Evolutionary conservation across 306 rosid genomes (phyloP).

Genomic region (Acacia melanoxylon): DNA sequence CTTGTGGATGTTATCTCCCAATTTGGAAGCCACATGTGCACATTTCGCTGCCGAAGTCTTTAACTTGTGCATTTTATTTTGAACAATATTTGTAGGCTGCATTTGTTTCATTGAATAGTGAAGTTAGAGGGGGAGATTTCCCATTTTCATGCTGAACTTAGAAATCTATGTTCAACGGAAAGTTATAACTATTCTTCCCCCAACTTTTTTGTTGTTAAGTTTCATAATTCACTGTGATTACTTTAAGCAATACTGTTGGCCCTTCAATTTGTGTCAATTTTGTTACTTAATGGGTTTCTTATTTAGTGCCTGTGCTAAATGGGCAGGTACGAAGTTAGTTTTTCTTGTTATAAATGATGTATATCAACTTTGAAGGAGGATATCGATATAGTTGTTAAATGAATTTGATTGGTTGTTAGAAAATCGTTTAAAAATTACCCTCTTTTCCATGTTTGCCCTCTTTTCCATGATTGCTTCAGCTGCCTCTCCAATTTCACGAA

Average conservation of each 20-base stretch:
- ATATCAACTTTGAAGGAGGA: no score
- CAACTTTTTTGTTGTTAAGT: not conserved
- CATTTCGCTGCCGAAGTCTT: slow-evolving; percentile 59
- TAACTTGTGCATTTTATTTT: slow-evolving; percentile 20
- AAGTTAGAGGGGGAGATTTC: not conserved
- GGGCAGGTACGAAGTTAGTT: not conserved
- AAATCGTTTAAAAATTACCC: no score
- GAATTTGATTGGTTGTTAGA: no score
- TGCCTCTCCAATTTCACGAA: no score
- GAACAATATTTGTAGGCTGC: slow-evolving; percentile 2
- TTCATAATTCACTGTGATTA: not conserved
- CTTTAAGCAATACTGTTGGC: not conserved
- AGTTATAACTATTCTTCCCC: not conserved
- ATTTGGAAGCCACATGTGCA: slow-evolving; percentile 93
- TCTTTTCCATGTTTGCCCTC: no score
- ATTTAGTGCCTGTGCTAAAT: not conserved
- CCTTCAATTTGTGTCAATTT: not conserved
- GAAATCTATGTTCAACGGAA: not conserved
- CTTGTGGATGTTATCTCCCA: slow-evolving; percentile 87
- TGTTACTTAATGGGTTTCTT: not conserved
- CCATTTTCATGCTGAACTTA: not conserved
- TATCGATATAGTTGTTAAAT: no score
- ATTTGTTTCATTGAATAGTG: not conserved
- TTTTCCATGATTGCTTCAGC: no score
- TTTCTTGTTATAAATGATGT: no score